A percentile compares a stretch with the other conserved stretches of the same genome.
Conservation (phyloP, 2,329 filamentous ascomycete species). For the Clonostachys byssicola region DNA sequence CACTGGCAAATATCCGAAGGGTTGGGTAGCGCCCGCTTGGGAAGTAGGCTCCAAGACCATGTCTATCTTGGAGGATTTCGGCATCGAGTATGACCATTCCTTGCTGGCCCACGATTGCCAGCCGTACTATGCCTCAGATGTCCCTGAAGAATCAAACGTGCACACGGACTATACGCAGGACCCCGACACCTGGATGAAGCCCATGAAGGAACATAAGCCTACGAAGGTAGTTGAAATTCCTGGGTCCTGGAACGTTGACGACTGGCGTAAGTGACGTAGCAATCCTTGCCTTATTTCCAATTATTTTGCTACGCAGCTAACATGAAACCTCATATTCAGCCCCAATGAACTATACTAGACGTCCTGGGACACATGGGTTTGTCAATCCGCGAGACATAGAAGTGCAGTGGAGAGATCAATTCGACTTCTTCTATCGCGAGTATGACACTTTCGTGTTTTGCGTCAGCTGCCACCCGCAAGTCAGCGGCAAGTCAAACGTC, state of each 20-base stretch:
- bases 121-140: conserved; percentile 23
- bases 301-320: neutral
- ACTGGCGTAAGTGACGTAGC: conserved; percentile 30
- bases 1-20: conserved; percentile 29
- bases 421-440: conserved; percentile 36
- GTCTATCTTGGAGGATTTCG: conserved; percentile 29
- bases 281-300: neutral
- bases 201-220: conserved; percentile 9
- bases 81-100: conserved; percentile 38
- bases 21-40: conserved; percentile 31
- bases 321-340: neutral
- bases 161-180: conserved; percentile 10
- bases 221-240: conserved; percentile 35
- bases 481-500: conserved; percentile 40
- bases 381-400: conserved; percentile 34
- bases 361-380: conserved; percentile 23
- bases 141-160: conserved; percentile 5
- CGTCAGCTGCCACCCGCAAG: conserved; percentile 40
- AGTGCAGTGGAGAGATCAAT: conserved; percentile 38
- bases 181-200: conserved; percentile 10
- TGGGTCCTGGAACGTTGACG: conserved; percentile 39
- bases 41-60: conserved; percentile 17
- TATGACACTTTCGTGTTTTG: conserved; percentile 40
- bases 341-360: conserved; percentile 18
- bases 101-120: conserved; percentile 44